Percentiles rank a stretch among this genome's conserved stretches.
Evolutionary conservation across 192 early-diverging fungal species (phyloP).

Genomic region (Spinellus fusiger): DNA sequence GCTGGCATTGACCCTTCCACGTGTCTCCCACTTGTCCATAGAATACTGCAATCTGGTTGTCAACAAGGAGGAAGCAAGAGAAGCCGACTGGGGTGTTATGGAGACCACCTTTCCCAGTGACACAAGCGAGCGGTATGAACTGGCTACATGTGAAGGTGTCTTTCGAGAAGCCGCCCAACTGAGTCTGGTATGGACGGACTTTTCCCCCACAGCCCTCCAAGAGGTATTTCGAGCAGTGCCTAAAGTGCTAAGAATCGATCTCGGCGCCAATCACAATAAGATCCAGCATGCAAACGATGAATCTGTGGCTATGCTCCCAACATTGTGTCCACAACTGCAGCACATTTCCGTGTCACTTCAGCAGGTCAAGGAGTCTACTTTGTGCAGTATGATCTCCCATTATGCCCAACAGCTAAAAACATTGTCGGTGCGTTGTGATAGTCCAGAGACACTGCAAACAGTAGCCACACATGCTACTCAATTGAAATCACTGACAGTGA

Average conservation of each 20-base stretch:
- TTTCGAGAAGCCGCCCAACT: neutral
- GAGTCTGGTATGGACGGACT: slow-evolving; percentile 7
- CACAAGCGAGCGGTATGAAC: neutral
- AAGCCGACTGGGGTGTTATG: neutral
- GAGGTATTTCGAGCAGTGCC: neutral
- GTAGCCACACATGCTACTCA: neutral
- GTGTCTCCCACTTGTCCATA: neutral
- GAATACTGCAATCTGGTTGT: neutral
- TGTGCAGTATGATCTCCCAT: neutral
- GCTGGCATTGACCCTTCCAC: neutral
- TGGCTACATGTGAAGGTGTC: neutral
- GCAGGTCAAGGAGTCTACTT: neutral
- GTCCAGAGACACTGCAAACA: neutral
- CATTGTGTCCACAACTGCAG: neutral
- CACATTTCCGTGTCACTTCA: slow-evolving; percentile 10
- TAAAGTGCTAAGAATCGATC: neutral
- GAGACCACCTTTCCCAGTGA: neutral
- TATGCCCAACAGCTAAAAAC: neutral
- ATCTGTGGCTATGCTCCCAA: neutral
- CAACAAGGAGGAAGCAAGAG: neutral
- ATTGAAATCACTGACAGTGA: neutral
- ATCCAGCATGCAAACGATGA: slow-evolving; percentile 1
- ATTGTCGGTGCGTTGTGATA: slow-evolving; percentile 1
- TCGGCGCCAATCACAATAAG: slow-evolving; percentile 13
- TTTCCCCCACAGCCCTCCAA: neutral